These are phyloP conservation scores for Stylonectria norvegica DNA, from an alignment of 2,329 filamentous ascomycete genomes.

Conservation along the genomic window DNA sequence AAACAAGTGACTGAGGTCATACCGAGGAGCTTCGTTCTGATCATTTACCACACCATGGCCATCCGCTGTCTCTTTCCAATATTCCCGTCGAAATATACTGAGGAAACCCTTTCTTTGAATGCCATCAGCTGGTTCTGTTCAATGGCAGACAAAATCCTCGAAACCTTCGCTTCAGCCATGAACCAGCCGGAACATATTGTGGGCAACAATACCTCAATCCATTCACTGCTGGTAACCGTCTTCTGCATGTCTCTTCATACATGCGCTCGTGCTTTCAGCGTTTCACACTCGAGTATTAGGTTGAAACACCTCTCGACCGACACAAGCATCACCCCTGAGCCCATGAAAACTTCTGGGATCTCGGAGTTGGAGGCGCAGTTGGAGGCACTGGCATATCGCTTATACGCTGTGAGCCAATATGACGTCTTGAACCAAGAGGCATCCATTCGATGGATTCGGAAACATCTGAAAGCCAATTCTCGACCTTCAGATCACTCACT, in stretches of 20 bases:
- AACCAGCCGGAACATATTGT: slow-evolving; percentile 22
- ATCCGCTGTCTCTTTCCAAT: slow-evolving; percentile 33
- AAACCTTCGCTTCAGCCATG: slow-evolving; percentile 18
- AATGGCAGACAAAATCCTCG: slow-evolving; percentile 28
- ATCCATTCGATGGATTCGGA: slow-evolving; percentile 24
- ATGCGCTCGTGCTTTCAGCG: slow-evolving; percentile 29
- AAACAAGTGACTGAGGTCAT: slow-evolving; percentile 21
- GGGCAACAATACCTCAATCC: slow-evolving; percentile 17
- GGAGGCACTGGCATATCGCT: slow-evolving; percentile 20
- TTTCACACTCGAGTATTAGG: slow-evolving; percentile 10
- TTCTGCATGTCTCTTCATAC: slow-evolving; percentile 31
- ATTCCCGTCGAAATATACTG: slow-evolving; percentile 11
- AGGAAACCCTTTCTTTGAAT: slow-evolving; percentile 22
- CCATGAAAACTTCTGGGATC: slow-evolving; percentile 14
- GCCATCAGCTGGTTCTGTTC: slow-evolving; percentile 28
- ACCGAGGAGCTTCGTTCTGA: slow-evolving; percentile 27
- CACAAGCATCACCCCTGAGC: slow-evolving; percentile 13
- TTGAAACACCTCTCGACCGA: slow-evolving; percentile 2
- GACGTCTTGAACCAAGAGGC: slow-evolving; percentile 27
- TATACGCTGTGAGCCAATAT: slow-evolving; percentile 28
- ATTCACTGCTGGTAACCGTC: slow-evolving; percentile 25
- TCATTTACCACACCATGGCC: slow-evolving; percentile 33
- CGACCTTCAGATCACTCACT: slow-evolving; percentile 17
- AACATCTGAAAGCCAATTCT: slow-evolving; percentile 28
- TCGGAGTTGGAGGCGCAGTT: slow-evolving; percentile 16